Evolutionary conservation across 768 basidiomycete species (phyloP).

Genomic region (Tylopilus sp.): DNA sequence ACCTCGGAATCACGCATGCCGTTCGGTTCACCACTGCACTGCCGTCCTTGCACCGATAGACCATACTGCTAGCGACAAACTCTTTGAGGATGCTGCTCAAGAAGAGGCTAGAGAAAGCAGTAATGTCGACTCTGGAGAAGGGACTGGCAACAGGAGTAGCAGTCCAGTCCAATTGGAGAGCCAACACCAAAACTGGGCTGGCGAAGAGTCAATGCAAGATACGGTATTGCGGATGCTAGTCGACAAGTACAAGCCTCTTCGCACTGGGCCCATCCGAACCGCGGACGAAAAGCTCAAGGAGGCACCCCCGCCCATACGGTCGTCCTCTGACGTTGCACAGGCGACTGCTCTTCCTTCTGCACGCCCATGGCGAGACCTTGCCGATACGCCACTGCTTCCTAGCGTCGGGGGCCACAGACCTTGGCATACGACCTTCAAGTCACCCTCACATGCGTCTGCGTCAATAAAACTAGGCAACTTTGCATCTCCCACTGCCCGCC

Average conservation of each 20-base stretch:
- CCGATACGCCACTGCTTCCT: slow-evolving; percentile 51
- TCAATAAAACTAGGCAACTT: slow-evolving; percentile 54
- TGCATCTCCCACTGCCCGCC: slow-evolving; percentile 23
- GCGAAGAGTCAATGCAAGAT: slow-evolving; percentile 68
- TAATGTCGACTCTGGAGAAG: slow-evolving; percentile 6
- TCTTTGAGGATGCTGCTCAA: slow-evolving; percentile 59
- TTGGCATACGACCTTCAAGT: slow-evolving; percentile 68
- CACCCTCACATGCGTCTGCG: slow-evolving; percentile 50
- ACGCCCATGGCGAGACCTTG: slow-evolving; percentile 13
- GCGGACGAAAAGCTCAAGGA: slow-evolving; percentile 67
- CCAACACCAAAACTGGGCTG: slow-evolving; percentile 69
- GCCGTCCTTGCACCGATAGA: slow-evolving; percentile 5
- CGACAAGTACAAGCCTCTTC: slow-evolving; percentile 81
- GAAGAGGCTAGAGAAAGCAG: slow-evolving; percentile 44
- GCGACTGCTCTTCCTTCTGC: slow-evolving; percentile 1
- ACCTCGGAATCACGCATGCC: neutral
- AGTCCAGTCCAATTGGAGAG: slow-evolving; percentile 34
- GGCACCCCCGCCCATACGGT: slow-evolving; percentile 38
- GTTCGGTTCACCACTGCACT: slow-evolving; percentile 4
- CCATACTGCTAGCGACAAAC: slow-evolving; percentile 50
- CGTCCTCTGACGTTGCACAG: slow-evolving; percentile 5
- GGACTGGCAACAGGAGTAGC: slow-evolving; percentile 12
- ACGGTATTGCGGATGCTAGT: slow-evolving; percentile 80
- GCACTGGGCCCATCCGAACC: slow-evolving; percentile 52
- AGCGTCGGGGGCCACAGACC: slow-evolving; percentile 56